Percentiles rank a stretch among this genome's conserved stretches.
These are phyloP conservation scores for Penicillium waksmanii DNA, from an alignment of 495 filamentous ascomycete genomes.

Conservation along the genomic window DNA sequence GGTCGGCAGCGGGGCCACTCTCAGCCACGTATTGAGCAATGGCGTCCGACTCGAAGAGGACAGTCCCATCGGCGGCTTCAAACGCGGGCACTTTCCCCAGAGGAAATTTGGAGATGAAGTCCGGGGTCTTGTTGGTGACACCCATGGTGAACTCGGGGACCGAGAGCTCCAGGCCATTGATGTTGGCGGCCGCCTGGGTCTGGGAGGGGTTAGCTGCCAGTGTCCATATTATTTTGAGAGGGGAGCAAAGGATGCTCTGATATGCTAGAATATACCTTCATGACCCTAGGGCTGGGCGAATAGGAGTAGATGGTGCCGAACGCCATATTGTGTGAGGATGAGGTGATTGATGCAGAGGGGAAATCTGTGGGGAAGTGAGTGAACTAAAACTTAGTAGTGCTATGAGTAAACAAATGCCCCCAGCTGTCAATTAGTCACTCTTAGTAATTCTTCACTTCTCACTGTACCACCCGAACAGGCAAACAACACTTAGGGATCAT, in stretches of 20 bases:
- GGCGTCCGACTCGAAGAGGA: constrained; percentile 56
- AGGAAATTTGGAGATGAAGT: constrained; percentile 64
- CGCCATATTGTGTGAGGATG: constrained; percentile 45
- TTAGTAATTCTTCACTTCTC: not conserved
- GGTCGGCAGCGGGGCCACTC: constrained; percentile 51
- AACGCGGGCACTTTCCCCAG: constrained; percentile 63
- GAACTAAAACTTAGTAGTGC: not conserved
- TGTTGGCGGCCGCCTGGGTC: constrained; percentile 54
- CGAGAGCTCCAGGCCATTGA: constrained; percentile 54
- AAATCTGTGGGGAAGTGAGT: not conserved
- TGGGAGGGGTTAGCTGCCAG: constrained; percentile 24
- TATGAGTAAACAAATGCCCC: not conserved
- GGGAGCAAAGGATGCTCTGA: no score
- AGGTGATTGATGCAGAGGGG: constrained; percentile 7
- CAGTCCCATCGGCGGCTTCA: constrained; percentile 54
- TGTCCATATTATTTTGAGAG: no score
- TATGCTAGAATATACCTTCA: constrained; percentile 42
- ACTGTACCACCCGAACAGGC: not conserved
- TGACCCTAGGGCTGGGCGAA: constrained; percentile 50
- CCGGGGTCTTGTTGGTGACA: constrained; percentile 52
- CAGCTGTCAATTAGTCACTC: not conserved
- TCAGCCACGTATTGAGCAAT: constrained; percentile 59
- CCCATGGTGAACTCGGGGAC: constrained; percentile 46
- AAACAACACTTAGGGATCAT: not conserved
- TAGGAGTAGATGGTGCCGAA: constrained; percentile 57